Percentiles rank a stretch among this genome's conserved stretches.
Conservation (phyloP, 2,329 filamentous ascomycete genomes). For the Clarireedia paspali region DNA sequence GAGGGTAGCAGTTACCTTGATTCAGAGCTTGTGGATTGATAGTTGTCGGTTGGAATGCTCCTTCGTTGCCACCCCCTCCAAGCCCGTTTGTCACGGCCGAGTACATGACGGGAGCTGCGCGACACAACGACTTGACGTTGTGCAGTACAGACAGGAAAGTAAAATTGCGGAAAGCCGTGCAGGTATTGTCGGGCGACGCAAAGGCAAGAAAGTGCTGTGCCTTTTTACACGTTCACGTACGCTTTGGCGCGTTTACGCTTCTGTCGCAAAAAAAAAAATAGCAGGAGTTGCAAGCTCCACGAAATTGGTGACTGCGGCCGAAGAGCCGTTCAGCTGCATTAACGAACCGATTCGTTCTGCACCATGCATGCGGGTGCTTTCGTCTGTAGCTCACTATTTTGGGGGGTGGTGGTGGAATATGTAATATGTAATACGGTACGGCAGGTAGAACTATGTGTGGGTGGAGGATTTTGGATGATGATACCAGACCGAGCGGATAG, state of each 20-base stretch:
- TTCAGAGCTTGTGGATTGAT: conserved; percentile 11
- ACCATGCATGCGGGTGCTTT: conserved; percentile 9
- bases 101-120: conserved; percentile 9
- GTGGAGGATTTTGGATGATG: not conserved
- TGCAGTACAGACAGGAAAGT: not conserved
- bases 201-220: not conserved
- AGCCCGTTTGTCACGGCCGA: conserved; percentile 10
- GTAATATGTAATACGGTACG: not conserved
- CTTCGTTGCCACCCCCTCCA: conserved; percentile 7
- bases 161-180: not conserved
- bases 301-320: conserved; percentile 3
- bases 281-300: conserved; percentile 6
- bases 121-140: conserved; percentile 1
- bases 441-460: not conserved
- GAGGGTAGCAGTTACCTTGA: conserved; percentile 3
- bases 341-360: conserved; percentile 10
- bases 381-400: not conserved
- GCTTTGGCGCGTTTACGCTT: conserved; percentile 10
- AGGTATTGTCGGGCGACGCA: not conserved
- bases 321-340: conserved; percentile 11
- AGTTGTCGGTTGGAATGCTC: conserved; percentile 8
- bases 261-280: conserved; percentile 6
- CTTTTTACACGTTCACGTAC: not conserved
- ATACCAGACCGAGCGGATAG: conserved; percentile 5
- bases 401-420: not conserved